Base-by-base conservation (phyloP, 2,329 filamentous ascomycete genomes). In the Aspergillus thermomutatus region DNA sequence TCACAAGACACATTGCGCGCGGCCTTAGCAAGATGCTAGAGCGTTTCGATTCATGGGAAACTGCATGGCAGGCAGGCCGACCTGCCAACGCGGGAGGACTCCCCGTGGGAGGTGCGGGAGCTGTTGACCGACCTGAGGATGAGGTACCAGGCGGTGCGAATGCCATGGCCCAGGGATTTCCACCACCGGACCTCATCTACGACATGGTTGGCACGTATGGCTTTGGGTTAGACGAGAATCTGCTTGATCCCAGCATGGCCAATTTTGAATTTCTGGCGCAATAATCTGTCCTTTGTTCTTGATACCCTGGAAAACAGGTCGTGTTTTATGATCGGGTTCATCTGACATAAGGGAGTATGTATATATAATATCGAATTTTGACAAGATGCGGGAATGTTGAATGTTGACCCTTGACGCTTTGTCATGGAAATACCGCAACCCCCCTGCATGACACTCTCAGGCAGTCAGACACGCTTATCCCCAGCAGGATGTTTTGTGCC, bases 151-250 rank as follows among this genome's bases (percentile, higher is more conserved):
- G 72, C 10, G 73, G 73, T 23, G 69, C 72, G 11, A 75, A 75
- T 57, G 72, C 72, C 2, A 74, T 75, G 72, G 72, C 72, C 1
- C 73, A 75, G 53, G 72, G 72, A 7, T 75, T 75, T 46, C 73
- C 73, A 6, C 72, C 74, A 3, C 73, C 73, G 7, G 73, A 76
- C 59, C 54, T 76, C 58, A 75, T 76, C 37, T 76, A 75, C 56
- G 72, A 74, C 49, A 76, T 76, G 74, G 73, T 76, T n/a, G 74
- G 74, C 19, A 75, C 74, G 17, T 76, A 76, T 62, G 74, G 74
- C 11, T 76, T 76, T 53, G 73, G 73, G 6, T 61, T 76, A 37
- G 74, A 76, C 49, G 74, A 76, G 62, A 74, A 76, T 57, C 58
- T 76, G 52, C 64, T 76, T 43, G 74, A 76, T 63, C 74, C 74